These are phyloP conservation scores for Vanrija sp. DNA, from an alignment of 1,284 basidiomycete genomes.

Conservation along the genomic window DNA sequence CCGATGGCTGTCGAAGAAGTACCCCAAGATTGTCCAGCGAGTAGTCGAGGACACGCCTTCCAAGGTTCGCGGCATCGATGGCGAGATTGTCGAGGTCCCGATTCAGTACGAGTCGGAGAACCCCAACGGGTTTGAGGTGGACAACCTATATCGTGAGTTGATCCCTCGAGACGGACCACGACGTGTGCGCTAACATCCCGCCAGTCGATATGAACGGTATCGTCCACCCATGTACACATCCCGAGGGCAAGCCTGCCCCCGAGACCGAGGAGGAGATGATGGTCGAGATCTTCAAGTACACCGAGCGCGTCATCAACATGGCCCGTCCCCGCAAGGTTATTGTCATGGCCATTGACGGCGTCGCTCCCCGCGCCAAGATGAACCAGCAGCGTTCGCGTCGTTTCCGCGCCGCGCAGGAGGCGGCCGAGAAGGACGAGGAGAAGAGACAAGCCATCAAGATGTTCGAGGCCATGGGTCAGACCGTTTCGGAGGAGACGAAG, in stretches of 20 bases:
- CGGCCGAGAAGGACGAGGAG: conserved; percentile 86
- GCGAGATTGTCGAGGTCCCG: conserved; percentile 69
- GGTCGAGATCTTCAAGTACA: conserved; percentile 95
- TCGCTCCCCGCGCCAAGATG: conserved; percentile 98
- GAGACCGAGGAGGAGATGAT: conserved; percentile 99
- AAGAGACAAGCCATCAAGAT: conserved; percentile 72
- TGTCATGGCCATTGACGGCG: conserved; percentile 98
- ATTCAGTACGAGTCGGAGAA: conserved; percentile 79
- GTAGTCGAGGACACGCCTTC: conserved; percentile 78
- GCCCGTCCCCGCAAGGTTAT: conserved; percentile 87
- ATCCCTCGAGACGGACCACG: not conserved
- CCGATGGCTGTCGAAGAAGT: conserved; percentile 93
- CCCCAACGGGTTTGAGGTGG: conserved; percentile 95
- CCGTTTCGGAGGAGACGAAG: conserved; percentile 76
- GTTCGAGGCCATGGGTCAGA: conserved; percentile 94
- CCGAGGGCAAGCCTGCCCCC: conserved; percentile 89
- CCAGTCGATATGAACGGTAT: conserved; percentile 54
- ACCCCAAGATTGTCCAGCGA: conserved; percentile 83
- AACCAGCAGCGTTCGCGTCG: conserved; percentile 96
- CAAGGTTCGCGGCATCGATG: conserved; percentile 58
- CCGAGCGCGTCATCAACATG: conserved; percentile 97
- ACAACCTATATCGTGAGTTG: conserved; percentile 83
- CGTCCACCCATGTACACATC: conserved; percentile 98
- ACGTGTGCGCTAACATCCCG: not conserved
- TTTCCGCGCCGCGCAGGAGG: conserved; percentile 92